Conservation (phyloP, 2,329 filamentous ascomycete genomes). For the Sporothrix luriei region DNA sequence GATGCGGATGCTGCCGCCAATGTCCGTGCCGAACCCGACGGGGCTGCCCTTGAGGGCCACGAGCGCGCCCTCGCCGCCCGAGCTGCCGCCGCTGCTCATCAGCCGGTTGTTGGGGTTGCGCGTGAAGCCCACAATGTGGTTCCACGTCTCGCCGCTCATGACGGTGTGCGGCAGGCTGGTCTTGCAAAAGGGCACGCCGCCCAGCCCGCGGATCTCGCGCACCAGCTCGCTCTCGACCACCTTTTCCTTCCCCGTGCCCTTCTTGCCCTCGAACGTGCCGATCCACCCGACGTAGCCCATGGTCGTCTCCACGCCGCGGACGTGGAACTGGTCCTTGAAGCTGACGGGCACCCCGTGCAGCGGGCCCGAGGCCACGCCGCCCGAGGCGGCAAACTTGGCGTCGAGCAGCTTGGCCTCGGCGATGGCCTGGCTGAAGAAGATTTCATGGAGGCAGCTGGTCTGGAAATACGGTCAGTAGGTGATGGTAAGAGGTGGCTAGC, state of each 20-base stretch:
- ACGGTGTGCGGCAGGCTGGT: slow-evolving; percentile 41
- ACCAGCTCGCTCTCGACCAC: slow-evolving; percentile 40
- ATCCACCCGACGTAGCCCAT: slow-evolving; percentile 37
- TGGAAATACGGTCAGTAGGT: slow-evolving; percentile 30
- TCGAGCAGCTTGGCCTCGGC: slow-evolving; percentile 43
- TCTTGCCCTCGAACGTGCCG: slow-evolving; percentile 28
- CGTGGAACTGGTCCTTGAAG: slow-evolving; percentile 53
- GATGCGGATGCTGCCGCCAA: slow-evolving; percentile 38
- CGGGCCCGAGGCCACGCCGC: slow-evolving; percentile 42
- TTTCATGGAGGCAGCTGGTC: slow-evolving; percentile 52
- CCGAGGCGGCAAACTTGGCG: slow-evolving; percentile 39
- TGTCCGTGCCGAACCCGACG: slow-evolving; percentile 46
- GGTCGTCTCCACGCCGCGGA: slow-evolving; percentile 47
- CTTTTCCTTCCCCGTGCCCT: slow-evolving; percentile 33
- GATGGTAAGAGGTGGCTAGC: too few species aligned
- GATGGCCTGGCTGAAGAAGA: slow-evolving; percentile 44
- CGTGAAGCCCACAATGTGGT: slow-evolving; percentile 45
- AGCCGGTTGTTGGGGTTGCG: slow-evolving; percentile 44
- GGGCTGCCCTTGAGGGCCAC: slow-evolving; percentile 42
- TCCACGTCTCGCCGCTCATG: slow-evolving; percentile 41
- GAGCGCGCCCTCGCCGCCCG: slow-evolving; percentile 46
- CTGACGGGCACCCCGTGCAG: slow-evolving; percentile 53
- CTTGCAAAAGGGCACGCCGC: slow-evolving; percentile 41
- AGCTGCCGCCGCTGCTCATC: slow-evolving; percentile 44
- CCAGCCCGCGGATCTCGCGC: slow-evolving; percentile 39